Evolutionary conservation across 768 basidiomycete genomes (phyloP).

Genomic region (Harrya chromipes): DNA sequence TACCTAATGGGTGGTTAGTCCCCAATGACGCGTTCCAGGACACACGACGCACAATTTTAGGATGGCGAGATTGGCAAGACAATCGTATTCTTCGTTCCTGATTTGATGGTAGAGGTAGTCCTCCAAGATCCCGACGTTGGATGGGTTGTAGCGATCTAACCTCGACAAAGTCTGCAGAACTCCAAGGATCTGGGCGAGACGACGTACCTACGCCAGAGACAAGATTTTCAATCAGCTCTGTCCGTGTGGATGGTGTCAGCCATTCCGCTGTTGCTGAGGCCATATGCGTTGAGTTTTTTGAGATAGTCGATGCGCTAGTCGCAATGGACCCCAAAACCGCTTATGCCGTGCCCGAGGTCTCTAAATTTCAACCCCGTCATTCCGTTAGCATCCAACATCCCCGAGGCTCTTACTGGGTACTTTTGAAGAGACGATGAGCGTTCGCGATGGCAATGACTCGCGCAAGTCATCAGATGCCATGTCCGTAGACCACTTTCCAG

Average conservation of each 20-base stretch:
- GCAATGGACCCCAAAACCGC: conserved; percentile 10
- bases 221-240: conserved; percentile 86
- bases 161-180: conserved; percentile 1
- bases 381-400: too few species aligned
- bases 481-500: conserved; percentile 4
- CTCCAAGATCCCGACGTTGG: conserved; percentile 89
- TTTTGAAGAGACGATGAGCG: conserved; percentile 12
- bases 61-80: conserved; percentile 92
- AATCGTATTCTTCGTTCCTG: conserved; percentile 87
- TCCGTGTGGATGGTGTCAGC: conserved; percentile 72
- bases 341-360: background rate
- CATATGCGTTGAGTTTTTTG: conserved; percentile 21
- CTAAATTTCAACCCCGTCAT: too few species aligned
- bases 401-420: too few species aligned
- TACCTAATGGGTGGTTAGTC: conserved; percentile 50
- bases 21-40: background rate
- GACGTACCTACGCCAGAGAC: conserved; percentile 84
- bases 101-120: conserved; percentile 97
- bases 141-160: conserved; percentile 94
- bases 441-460: conserved; percentile 8
- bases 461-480: conserved; percentile 9
- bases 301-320: background rate
- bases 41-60: conserved; percentile 68
- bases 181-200: background rate
- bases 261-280: conserved; percentile 51